Percentiles rank a stretch among this genome's conserved stretches.
phyloP scores from a whole-genome alignment of 2,329 filamentous ascomycete species.

The Colletotrichum coccodes region DNA sequence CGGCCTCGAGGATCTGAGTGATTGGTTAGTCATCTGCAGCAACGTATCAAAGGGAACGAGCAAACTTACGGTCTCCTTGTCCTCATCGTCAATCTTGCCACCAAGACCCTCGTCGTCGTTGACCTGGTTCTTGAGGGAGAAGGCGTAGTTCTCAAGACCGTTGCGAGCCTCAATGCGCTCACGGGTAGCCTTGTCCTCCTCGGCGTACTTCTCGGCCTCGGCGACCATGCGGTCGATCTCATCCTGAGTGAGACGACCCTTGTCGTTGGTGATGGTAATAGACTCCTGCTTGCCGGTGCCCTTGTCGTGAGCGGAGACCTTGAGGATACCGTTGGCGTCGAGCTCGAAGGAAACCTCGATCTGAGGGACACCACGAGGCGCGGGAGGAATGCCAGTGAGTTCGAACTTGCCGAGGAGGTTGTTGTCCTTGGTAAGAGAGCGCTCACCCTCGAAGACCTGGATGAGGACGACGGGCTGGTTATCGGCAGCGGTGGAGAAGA shows the following conservation, averaged over 20 bases:
- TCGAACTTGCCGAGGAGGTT: slow-evolving; percentile 99
- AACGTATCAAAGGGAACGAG: slow-evolving; percentile 34
- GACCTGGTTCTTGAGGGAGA: slow-evolving; percentile 99
- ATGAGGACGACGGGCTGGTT: slow-evolving; percentile 97
- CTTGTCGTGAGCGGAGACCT: slow-evolving; percentile 96
- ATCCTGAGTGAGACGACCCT: slow-evolving; percentile 94
- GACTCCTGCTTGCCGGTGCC: slow-evolving; percentile 97
- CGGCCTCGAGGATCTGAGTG: slow-evolving; percentile 81
- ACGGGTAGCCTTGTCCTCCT: slow-evolving; percentile 98
- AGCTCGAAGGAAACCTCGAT: slow-evolving; percentile 99
- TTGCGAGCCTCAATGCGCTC: slow-evolving; percentile 98
- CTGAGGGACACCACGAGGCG: slow-evolving; percentile 95
- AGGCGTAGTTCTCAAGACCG: slow-evolving; percentile 98
- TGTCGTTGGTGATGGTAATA: slow-evolving; percentile 99
- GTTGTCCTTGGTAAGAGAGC: slow-evolving; percentile 95
- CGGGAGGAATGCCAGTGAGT: slow-evolving; percentile 93
- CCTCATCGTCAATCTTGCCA: slow-evolving; percentile 97
- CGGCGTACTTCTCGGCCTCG: slow-evolving; percentile 98
- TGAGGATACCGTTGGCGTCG: slow-evolving; percentile 97
- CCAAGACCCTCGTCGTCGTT: slow-evolving; percentile 96
- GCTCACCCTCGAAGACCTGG: slow-evolving; percentile 95
- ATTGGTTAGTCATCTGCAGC: not conserved
- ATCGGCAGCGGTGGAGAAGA: slow-evolving; percentile 96
- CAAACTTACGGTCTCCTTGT: slow-evolving; percentile 88
- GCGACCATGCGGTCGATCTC: slow-evolving; percentile 99